phyloP scores from a whole-genome alignment of 2,329 filamentous ascomycete genomes.

The Metarhizium rileyi region DNA sequence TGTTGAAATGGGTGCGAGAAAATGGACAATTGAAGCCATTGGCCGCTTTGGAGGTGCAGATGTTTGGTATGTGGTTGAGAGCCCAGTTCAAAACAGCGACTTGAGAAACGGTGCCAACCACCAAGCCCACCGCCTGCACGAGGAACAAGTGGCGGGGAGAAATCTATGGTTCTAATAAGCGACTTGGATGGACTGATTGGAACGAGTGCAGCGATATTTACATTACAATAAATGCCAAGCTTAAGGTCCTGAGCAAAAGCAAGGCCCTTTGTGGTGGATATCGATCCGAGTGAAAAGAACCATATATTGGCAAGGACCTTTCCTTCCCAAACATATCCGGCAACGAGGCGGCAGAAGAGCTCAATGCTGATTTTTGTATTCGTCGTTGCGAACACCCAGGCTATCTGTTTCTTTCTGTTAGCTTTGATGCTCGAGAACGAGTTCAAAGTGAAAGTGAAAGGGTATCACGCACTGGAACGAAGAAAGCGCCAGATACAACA shows the following conservation, averaged over 20 bases:
- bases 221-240: slow-evolving; percentile 27
- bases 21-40: slow-evolving; percentile 36
- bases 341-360: slow-evolving; percentile 30
- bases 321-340: slow-evolving; percentile 34
- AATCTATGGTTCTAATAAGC: slow-evolving; percentile 18
- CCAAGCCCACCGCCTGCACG: slow-evolving; percentile 31
- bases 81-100: slow-evolving; percentile 28
- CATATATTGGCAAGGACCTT: slow-evolving; percentile 30
- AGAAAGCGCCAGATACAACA: slow-evolving; percentile 18
- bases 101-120: slow-evolving; percentile 35
- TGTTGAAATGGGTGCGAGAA: slow-evolving; percentile 36
- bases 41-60: slow-evolving; percentile 35
- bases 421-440: background rate
- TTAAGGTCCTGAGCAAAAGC: slow-evolving; percentile 35
- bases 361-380: slow-evolving; percentile 35
- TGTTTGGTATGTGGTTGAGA: slow-evolving; percentile 34
- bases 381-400: slow-evolving; percentile 27
- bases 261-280: slow-evolving; percentile 30
- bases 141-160: slow-evolving; percentile 34
- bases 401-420: slow-evolving; percentile 12
- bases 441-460: background rate
- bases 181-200: background rate
- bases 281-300: slow-evolving; percentile 29
- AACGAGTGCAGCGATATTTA: background rate
- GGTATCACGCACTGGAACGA: slow-evolving; percentile 15